These are phyloP conservation scores for Candida chauliodis DNA, from an alignment of 805 yeast species.

Conservation along the genomic window DNA sequence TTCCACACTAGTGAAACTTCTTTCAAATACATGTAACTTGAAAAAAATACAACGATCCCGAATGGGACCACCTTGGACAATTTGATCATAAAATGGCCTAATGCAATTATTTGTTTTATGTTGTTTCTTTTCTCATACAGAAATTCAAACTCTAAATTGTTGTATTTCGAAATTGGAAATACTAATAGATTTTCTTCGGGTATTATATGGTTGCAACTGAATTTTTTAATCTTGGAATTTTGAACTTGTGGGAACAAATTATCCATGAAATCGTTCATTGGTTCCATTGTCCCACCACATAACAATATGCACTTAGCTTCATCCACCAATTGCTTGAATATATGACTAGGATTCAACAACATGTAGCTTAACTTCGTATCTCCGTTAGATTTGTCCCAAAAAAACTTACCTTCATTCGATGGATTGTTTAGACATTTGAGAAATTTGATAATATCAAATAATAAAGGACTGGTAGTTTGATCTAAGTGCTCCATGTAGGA, in stretches of 20 bases:
- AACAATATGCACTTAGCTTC: constrained; percentile 66
- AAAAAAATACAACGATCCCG: constrained; percentile 80
- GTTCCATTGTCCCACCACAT: constrained; percentile 97
- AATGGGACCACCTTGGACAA: constrained; percentile 51
- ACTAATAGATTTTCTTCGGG: constrained; percentile 67
- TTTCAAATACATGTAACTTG: constrained; percentile 73
- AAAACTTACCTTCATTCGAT: constrained; percentile 73
- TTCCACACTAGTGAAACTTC: constrained; percentile 56
- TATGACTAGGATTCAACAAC: constrained; percentile 73
- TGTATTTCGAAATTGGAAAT: constrained; percentile 39
- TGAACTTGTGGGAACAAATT: constrained; percentile 58
- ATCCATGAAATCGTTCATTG: constrained; percentile 66
- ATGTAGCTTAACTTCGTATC: constrained; percentile 54
- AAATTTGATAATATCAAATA: constrained; percentile 66
- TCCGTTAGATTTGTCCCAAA: constrained; percentile 47
- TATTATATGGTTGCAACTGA: constrained; percentile 81
- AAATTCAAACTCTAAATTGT: constrained; percentile 48
- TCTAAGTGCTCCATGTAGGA: constrained; percentile 47
- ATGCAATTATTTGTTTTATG: constrained; percentile 36
- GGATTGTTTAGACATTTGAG: constrained; percentile 67
- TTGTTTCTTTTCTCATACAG: constrained; percentile 63
- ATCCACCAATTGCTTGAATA: constrained; percentile 63
- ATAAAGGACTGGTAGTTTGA: constrained; percentile 49
- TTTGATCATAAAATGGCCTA: constrained; percentile 49
- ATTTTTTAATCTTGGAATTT: constrained; percentile 40